phyloP scores from a whole-genome alignment of 208 protist genomes.

The Trypanosoma brucei region DNA sequence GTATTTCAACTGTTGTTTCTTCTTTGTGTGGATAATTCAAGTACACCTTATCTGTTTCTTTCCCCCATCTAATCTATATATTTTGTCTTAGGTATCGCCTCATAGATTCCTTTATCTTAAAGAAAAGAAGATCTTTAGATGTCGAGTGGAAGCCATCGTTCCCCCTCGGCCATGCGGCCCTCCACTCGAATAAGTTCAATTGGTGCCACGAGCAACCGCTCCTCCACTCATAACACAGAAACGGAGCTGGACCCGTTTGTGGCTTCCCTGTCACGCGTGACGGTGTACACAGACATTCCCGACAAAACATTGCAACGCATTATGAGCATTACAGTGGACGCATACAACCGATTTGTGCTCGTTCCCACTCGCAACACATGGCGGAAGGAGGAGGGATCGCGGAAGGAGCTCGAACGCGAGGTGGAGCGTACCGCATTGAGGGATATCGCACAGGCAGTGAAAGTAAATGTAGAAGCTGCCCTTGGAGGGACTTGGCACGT shows the following conservation, averaged over 20 bases:
- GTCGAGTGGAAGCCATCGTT: not conserved
- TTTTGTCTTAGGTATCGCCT: no score
- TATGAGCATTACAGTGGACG: slow-evolving; percentile 55
- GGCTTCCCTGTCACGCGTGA: slow-evolving; percentile 30
- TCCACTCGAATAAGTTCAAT: slow-evolving; percentile 3
- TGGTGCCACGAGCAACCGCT: slow-evolving; percentile 5
- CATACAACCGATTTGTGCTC: slow-evolving; percentile 70
- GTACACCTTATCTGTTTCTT: no score
- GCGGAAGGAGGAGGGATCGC: slow-evolving; percentile 76
- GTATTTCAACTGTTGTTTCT: no score
- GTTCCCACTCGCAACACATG: slow-evolving; percentile 75
- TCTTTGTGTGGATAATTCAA: no score
- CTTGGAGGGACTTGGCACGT: slow-evolving; percentile 81
- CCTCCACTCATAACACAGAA: slow-evolving; percentile 18
- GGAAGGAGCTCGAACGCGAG: slow-evolving; percentile 68
- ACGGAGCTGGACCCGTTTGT: slow-evolving; percentile 64
- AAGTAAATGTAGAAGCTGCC: slow-evolving; percentile 39
- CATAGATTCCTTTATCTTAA: not conserved
- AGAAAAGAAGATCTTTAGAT: not conserved
- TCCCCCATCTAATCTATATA: no score
- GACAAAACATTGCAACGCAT: slow-evolving; percentile 50
- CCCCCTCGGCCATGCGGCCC: not conserved
- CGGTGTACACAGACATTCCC: slow-evolving; percentile 59
- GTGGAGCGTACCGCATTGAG: slow-evolving; percentile 64
- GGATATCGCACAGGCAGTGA: slow-evolving; percentile 65